Evolutionary conservation across 345 rosid genomes (phyloP).

Genomic region (Syzygium grande): DNA sequence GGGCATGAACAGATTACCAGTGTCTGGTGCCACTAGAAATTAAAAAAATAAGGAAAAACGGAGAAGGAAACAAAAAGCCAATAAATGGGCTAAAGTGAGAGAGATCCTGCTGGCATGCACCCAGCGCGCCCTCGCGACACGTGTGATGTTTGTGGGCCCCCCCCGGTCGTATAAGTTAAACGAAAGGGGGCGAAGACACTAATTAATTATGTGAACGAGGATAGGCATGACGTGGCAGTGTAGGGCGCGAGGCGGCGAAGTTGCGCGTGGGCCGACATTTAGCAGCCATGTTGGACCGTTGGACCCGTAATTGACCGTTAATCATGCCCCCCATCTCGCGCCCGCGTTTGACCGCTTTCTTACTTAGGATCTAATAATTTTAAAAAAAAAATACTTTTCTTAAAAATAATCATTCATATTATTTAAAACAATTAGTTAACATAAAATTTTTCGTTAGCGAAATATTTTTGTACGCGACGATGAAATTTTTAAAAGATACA

Average conservation of each 20-base stretch:
- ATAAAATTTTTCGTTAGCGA: too few relatives aligned
- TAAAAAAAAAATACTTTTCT: too few relatives aligned
- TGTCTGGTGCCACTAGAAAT: neutral
- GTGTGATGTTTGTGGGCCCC: neutral
- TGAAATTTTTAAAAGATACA: too few relatives aligned
- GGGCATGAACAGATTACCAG: neutral
- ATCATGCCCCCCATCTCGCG: neutral
- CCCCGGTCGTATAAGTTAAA: neutral
- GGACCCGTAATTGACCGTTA: neutral
- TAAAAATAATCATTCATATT: too few relatives aligned
- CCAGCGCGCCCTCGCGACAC: neutral
- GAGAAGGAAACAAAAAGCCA: neutral
- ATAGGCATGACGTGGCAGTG: neutral
- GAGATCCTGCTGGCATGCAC: neutral
- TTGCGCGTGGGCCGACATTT: neutral
- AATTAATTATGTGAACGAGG: neutral
- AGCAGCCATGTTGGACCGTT: neutral
- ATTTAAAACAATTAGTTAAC: too few relatives aligned
- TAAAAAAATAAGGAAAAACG: neutral
- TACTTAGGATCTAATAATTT: too few relatives aligned
- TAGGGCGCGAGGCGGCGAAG: neutral
- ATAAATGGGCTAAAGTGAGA: neutral
- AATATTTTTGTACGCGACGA: too few relatives aligned
- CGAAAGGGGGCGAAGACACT: fast-evolving
- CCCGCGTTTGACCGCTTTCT: neutral